phyloP scores from a whole-genome alignment of 768 basidiomycete species.

The Gelatoporia subvermispora region DNA sequence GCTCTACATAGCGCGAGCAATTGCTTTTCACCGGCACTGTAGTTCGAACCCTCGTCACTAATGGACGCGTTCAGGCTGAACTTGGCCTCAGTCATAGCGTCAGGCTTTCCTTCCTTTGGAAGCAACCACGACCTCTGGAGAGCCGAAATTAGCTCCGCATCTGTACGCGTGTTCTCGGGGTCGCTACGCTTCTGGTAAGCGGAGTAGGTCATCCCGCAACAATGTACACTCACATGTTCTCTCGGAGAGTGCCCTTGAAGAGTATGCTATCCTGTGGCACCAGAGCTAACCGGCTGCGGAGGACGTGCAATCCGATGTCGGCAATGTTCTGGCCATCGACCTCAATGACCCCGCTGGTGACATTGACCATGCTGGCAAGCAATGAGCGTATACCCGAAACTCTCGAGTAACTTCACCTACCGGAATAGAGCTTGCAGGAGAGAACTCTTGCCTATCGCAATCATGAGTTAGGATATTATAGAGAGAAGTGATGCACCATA shows the following conservation, averaged over 20 bases:
- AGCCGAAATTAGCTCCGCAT: conserved; percentile 50
- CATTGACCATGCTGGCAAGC: conserved; percentile 49
- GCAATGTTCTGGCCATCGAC: conserved; percentile 54
- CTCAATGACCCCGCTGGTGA: conserved; percentile 49
- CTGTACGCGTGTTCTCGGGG: conserved; percentile 39
- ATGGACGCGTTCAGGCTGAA: conserved; percentile 61
- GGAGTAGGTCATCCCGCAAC: not conserved
- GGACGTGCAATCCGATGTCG: conserved; percentile 47
- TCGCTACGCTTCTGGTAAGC: conserved; percentile 61
- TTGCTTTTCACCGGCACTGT: conserved; percentile 79
- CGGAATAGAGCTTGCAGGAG: conserved; percentile 53
- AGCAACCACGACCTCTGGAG: conserved; percentile 60
- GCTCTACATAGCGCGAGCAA: conserved; percentile 81
- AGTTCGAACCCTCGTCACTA: conserved; percentile 56
- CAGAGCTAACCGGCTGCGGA: conserved; percentile 52
- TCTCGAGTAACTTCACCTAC: conserved; percentile 21
- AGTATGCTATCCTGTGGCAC: conserved; percentile 73
- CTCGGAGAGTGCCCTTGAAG: conserved; percentile 74
- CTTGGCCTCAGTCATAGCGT: conserved; percentile 53
- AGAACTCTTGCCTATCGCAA: conserved; percentile 42
- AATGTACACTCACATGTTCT: conserved; percentile 47
- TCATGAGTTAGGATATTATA: not conserved
- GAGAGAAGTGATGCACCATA: conserved; percentile 23
- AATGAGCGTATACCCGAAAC: not conserved
- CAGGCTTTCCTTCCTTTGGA: conserved; percentile 39